phyloP scores from a whole-genome alignment of 352 stramenopile genomes.

The Phytophthora foliorum region DNA sequence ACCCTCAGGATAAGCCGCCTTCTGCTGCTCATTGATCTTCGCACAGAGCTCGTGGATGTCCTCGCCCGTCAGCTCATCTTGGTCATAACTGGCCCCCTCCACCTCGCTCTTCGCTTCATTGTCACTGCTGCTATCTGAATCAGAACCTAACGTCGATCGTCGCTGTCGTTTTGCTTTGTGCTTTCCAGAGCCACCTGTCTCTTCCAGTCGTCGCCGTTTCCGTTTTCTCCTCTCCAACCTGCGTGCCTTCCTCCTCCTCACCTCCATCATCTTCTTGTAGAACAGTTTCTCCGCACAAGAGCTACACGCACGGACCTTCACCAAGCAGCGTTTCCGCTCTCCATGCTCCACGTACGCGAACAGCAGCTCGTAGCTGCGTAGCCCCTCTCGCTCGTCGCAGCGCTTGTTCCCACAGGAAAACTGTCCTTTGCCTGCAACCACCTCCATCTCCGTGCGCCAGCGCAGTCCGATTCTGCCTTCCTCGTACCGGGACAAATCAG shows the following conservation, averaged over 20 bases:
- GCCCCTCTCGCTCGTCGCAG: constrained; percentile 51
- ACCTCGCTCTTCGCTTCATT: background rate
- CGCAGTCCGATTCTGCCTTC: constrained; percentile 79
- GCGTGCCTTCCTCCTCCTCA: constrained; percentile 23
- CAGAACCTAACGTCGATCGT: constrained; percentile 3
- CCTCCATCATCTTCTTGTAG: constrained; percentile 59
- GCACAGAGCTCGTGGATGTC: constrained; percentile 46
- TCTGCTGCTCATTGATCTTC: constrained; percentile 48
- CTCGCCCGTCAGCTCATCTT: background rate
- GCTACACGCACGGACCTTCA: constrained; percentile 82
- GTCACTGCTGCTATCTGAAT: background rate
- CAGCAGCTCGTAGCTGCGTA: constrained; percentile 85
- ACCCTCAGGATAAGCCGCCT: constrained; percentile 6
- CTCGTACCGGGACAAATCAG: constrained; percentile 69
- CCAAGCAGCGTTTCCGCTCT: constrained; percentile 72
- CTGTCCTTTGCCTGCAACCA: constrained; percentile 82
- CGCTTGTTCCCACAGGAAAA: constrained; percentile 81
- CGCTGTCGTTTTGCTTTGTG: constrained; percentile 21
- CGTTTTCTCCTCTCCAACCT: constrained; percentile 22
- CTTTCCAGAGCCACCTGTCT: background rate
- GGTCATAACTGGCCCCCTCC: background rate
- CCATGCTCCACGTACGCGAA: constrained; percentile 82
- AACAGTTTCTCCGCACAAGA: constrained; percentile 79
- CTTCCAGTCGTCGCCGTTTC: constrained; percentile 25
- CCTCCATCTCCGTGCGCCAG: constrained; percentile 84